Base-by-base conservation (phyloP, 345 rosid genomes). In the Citrus reticulata region DNA sequence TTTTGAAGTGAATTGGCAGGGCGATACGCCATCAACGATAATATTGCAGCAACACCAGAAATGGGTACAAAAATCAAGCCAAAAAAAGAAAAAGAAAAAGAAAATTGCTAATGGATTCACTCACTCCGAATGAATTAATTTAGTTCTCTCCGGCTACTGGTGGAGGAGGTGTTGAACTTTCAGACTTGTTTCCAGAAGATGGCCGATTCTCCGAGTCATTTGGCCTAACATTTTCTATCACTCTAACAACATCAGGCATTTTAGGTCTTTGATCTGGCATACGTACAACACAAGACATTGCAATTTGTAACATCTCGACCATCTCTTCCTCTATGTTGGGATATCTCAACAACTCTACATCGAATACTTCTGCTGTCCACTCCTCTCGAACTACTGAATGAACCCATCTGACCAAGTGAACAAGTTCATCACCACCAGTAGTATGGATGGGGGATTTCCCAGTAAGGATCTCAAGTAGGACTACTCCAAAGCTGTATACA, bases 331-430 rank as follows among this genome's bases (percentile, higher is more conserved):
- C 98, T 67, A 97, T 97, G 77, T 93, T 93, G 10, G 98, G 90
- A 85, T 88, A 91, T 84, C 93, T 89, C 83, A 93, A 82, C 82
- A 97, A 89, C 90, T 94, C 98, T 1, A 94, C 70, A n/a, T 97
- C 99, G 9, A 94, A 96, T 4, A 97, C 99, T 73, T 97, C 98
- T 37, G 98, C 98, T 0, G 98, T 96, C 99, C 98, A 94, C 85
- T 96, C 99, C 75, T 96, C 99, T 35, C 98, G 87, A 67, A 96
- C 99, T 7, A 97, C 98, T 0, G 97, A 97, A 79, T 94, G 98
- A 70, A 97, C 99, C 99, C 99, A 97, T 78, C 97, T 83, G 59
- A 93, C 99, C 88, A 97, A 85, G 82, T 97, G 98, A 63, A 94
- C 84, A 10, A 94, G 89, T 87, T 97, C 99, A 19, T 94, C 98